These are phyloP conservation scores for Sugiyamaella paludigena DNA, from an alignment of 1,139 yeast species.

Conservation along the genomic window DNA sequence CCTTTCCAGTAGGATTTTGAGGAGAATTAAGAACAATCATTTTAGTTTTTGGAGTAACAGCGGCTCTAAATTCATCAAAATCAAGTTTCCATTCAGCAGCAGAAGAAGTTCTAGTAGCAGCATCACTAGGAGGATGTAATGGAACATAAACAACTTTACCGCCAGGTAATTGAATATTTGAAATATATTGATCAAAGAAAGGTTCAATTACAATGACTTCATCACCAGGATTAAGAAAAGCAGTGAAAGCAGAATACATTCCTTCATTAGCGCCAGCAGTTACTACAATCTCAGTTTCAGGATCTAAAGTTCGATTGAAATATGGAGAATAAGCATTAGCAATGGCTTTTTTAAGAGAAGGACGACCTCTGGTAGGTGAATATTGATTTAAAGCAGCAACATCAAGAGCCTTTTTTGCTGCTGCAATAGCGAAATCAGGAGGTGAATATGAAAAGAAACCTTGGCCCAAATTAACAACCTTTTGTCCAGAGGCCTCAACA, in stretches of 20 bases:
- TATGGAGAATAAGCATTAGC: constrained; percentile 68
- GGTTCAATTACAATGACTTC: constrained; percentile 98
- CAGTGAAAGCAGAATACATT: constrained; percentile 78
- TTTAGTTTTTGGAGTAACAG: constrained; percentile 74
- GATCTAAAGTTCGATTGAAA: constrained; percentile 56
- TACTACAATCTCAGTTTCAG: constrained; percentile 65
- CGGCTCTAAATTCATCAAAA: constrained; percentile 66
- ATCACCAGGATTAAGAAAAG: constrained; percentile 81
- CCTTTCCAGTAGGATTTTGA: constrained; percentile 94
- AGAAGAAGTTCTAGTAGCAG: constrained; percentile 58
- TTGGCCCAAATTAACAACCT: constrained; percentile 86
- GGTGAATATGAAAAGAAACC: constrained; percentile 96
- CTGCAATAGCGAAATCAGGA: constrained; percentile 81
- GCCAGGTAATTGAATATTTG: constrained; percentile 90
- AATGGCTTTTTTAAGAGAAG: constrained; percentile 65
- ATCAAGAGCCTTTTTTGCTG: constrained; percentile 74
- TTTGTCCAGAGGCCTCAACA: constrained; percentile 65
- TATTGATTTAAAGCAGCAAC: constrained; percentile 81
- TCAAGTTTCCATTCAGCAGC: constrained; percentile 89
- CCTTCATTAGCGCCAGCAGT: constrained; percentile 99
- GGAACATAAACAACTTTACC: constrained; percentile 87
- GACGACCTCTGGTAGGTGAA: constrained; percentile 87
- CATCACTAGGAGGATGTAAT: constrained; percentile 76
- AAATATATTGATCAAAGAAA: constrained; percentile 91
- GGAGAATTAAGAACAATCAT: constrained; percentile 88